A percentile compares a stretch with the other conserved stretches of the same genome.
Evolutionary conservation across 2,329 filamentous ascomycete species (phyloP).

Genomic region (Colletotrichum tropicicola): DNA sequence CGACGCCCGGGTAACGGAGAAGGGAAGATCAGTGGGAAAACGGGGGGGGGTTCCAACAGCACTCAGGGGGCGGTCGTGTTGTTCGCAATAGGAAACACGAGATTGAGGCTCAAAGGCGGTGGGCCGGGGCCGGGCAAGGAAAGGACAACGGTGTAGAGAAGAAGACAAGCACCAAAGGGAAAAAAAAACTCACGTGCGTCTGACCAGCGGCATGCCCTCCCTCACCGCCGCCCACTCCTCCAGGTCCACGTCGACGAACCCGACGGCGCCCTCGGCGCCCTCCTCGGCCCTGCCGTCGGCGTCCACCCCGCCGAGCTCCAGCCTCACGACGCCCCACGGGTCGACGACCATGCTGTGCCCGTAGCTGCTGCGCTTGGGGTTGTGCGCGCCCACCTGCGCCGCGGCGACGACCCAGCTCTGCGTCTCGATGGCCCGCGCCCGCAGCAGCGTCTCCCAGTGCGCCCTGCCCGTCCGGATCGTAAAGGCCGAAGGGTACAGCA

Average conservation of each 20-base stretch:
- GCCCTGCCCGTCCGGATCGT: conserved; percentile 85
- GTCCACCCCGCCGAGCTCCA: conserved; percentile 66
- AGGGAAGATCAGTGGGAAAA: not conserved
- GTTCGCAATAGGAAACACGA: not conserved
- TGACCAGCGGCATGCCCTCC: conserved; percentile 59
- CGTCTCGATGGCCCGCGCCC: conserved; percentile 86
- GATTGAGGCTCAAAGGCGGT: conserved; percentile 7
- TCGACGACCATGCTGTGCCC: conserved; percentile 87
- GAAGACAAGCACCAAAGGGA: not conserved
- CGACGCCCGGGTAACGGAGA: no score
- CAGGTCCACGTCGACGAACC: conserved; percentile 64
- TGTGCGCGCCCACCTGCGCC: conserved; percentile 80
- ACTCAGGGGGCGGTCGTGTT: not conserved
- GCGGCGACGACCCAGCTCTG: conserved; percentile 89
- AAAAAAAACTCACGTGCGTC: conserved; percentile 56
- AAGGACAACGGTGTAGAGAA: not conserved
- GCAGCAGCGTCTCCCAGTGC: conserved; percentile 85
- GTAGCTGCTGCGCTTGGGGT: conserved; percentile 81
- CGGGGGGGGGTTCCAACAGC: not conserved
- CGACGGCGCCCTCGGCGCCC: conserved; percentile 56
- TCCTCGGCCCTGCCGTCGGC: conserved; percentile 49
- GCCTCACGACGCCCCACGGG: conserved; percentile 83
- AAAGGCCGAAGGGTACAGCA: conserved; percentile 91
- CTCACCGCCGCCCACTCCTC: conserved; percentile 57
- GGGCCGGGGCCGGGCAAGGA: no score